phyloP scores from a whole-genome alignment of 345 rosid genomes.

The Salix suchowensis region DNA sequence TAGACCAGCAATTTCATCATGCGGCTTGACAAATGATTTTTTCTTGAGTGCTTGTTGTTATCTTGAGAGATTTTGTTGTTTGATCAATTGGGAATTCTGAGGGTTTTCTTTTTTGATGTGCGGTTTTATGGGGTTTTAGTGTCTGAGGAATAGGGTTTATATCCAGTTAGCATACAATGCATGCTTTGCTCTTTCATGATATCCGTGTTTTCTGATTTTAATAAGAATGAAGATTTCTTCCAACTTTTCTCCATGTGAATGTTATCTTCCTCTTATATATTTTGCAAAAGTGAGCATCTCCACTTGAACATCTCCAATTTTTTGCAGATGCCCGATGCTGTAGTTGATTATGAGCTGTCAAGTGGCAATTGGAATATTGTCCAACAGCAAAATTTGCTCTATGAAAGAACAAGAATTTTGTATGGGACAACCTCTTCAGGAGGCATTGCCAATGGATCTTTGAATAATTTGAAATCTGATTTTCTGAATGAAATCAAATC shows the following conservation, averaged over 20 bases:
- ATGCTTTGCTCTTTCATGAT: conserved; percentile 7
- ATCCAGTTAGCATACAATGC: neutral
- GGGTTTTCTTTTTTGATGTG: too few species aligned
- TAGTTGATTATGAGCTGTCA: conserved; percentile 82
- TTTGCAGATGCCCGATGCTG: conserved; percentile 88
- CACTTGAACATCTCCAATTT: neutral
- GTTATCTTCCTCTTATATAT: neutral
- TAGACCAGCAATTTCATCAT: too few species aligned
- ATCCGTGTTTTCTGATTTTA: neutral
- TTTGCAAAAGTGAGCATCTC: neutral
- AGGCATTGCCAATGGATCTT: conserved; percentile 32
- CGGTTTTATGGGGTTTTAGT: conserved; percentile 8
- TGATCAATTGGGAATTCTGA: too few species aligned
- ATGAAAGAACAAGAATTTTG: conserved; percentile 78
- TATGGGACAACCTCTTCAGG: conserved; percentile 64
- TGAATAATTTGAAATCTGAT: conserved; percentile 26
- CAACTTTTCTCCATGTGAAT: neutral
- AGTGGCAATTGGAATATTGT: conserved; percentile 81
- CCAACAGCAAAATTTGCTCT: conserved; percentile 94
- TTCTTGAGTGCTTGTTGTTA: neutral
- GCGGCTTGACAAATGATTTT: neutral
- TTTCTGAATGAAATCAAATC: conserved; percentile 38
- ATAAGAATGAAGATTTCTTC: neutral
- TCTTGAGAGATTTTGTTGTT: neutral
- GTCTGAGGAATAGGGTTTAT: neutral